Evolutionary conservation across 257 asterid species (phyloP).

Genomic region (Orobanche coerulescens): DNA sequence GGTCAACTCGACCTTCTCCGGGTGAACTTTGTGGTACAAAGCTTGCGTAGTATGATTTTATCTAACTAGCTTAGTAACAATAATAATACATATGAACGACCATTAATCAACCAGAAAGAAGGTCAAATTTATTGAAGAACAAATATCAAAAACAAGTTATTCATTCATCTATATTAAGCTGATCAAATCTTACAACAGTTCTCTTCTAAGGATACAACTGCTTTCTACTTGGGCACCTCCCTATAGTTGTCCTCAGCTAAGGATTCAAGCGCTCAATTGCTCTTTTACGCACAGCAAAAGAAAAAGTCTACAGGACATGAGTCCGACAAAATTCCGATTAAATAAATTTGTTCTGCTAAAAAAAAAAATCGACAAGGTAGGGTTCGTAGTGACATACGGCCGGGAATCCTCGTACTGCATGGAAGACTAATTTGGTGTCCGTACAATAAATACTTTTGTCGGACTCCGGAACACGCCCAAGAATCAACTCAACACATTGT

Average conservation of each 20-base stretch:
- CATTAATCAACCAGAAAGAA: no score
- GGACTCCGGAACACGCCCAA: slow-evolving; percentile 18
- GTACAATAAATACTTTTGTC: slow-evolving; percentile 24
- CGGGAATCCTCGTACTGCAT: slow-evolving; percentile 4
- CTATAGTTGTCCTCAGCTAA: slow-evolving; percentile 15
- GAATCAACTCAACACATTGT: slow-evolving; percentile 17
- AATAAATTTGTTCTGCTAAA: neutral
- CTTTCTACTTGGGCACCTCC: slow-evolving; percentile 7
- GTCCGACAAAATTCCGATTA: neutral
- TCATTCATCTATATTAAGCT: slow-evolving; percentile 15
- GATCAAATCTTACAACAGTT: slow-evolving; percentile 24
- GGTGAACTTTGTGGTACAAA: no score
- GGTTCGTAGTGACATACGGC: slow-evolving; percentile 2
- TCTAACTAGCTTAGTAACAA: no score
- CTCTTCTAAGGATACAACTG: slow-evolving; percentile 15
- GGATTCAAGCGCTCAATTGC: neutral
- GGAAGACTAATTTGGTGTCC: slow-evolving; percentile 16
- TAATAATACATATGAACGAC: no score
- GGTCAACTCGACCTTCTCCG: no score
- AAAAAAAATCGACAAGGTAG: neutral
- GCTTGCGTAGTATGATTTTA: no score
- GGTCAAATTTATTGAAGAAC: no score
- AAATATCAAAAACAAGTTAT: no score
- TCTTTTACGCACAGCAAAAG: slow-evolving; percentile 10
- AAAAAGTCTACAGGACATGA: slow-evolving; percentile 10